phyloP scores from a whole-genome alignment of 2,329 filamentous ascomycete species.

The Aspergillus sp. region DNA sequence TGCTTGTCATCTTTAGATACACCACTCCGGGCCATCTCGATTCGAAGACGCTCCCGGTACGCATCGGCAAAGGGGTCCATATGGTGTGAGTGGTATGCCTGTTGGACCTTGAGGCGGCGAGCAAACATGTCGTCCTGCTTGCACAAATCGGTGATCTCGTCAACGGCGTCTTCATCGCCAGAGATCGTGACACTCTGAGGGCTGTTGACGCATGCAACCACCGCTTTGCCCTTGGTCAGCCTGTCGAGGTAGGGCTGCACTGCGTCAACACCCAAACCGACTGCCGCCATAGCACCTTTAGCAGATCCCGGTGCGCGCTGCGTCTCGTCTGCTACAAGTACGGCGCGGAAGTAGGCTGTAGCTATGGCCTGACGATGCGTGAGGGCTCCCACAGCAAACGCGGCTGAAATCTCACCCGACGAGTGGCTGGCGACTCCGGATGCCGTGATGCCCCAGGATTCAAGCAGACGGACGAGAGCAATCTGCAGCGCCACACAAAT shows the following conservation, averaged over 20 bases:
- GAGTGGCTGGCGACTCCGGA: slow-evolving; percentile 28
- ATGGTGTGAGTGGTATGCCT: slow-evolving; percentile 48
- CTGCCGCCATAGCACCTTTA: background rate
- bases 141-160: slow-evolving; percentile 26
- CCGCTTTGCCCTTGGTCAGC: background rate
- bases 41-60: background rate
- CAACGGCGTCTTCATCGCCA: slow-evolving; percentile 40
- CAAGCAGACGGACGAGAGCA: slow-evolving; percentile 27
- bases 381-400: slow-evolving; percentile 1
- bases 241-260: background rate
- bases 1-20: background rate
- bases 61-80: slow-evolving; percentile 30
- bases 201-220: background rate
- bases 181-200: slow-evolving; percentile 44
- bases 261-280: background rate
- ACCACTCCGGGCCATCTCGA: background rate
- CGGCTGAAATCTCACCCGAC: slow-evolving; percentile 29
- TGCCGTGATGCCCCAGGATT: slow-evolving; percentile 17
- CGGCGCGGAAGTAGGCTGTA: background rate
- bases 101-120: slow-evolving; percentile 36
- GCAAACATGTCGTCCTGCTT: slow-evolving; percentile 34
- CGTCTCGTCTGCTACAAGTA: background rate
- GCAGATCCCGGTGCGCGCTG: background rate
- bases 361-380: background rate
- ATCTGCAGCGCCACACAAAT: slow-evolving; percentile 32